Evolutionary conservation across 164 flowering plant genomes (phyloP).

Genomic region (Vitis labrusca): DNA sequence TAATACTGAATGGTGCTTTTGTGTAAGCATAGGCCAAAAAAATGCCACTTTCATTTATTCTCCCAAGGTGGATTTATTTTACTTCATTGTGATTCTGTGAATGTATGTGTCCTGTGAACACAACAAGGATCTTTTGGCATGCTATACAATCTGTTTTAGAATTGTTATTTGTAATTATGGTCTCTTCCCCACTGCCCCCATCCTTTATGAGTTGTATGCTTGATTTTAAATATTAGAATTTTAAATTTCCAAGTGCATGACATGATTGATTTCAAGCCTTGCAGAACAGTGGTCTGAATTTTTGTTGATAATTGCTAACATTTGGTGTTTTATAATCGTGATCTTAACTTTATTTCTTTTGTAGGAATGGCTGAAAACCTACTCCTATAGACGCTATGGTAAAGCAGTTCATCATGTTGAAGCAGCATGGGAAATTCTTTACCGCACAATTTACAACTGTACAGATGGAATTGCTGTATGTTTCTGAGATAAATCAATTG

Average conservation of each 20-base stretch:
- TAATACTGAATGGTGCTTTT: no score
- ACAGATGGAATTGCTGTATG: conserved; percentile 93
- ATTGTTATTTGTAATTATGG: no score
- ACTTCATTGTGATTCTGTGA: no score
- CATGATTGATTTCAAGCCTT: neutral
- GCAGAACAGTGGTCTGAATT: neutral
- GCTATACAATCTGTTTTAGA: no score
- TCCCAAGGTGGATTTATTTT: no score
- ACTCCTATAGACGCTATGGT: conserved; percentile 81
- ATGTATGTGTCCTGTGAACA: no score
- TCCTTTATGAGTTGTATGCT: no score
- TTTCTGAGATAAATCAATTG: conserved; percentile 12
- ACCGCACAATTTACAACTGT: conserved; percentile 86
- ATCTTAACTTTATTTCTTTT: conserved; percentile 15
- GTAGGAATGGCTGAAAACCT: conserved; percentile 83
- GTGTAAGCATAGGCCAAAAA: no score
- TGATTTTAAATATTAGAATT: neutral
- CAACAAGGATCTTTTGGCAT: no score
- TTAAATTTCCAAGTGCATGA: neutral
- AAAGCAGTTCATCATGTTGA: conserved; percentile 59
- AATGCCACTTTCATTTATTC: no score
- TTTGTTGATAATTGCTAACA: neutral
- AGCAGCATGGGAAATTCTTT: conserved; percentile 89
- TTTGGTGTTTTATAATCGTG: neutral
- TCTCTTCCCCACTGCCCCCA: no score